Base-by-base conservation (phyloP, 805 yeast genomes). In the Starmerella khaoyaiensis region DNA sequence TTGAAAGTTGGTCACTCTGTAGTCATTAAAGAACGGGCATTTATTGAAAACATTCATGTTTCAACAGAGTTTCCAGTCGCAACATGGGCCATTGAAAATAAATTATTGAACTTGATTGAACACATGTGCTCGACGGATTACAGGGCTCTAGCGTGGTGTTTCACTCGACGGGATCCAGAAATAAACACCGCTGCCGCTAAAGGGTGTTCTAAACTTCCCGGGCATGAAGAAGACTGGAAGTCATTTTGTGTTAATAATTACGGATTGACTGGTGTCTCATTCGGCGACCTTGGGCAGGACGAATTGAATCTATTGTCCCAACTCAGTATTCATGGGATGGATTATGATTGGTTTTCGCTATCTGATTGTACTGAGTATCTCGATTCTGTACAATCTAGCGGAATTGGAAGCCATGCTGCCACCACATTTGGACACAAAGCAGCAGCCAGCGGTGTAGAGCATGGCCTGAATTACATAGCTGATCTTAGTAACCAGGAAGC, bases 151-250 rank as follows among this genome's bases (percentile, higher is more conserved):
- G 17, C 35, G 9, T 28, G 34, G 12, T 34, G 3, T 5, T 35
- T 31, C 18, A 16, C 29, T 18, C 18, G 18, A 14, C 14, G 5
- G 3, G 18, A 3, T 3, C 28, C 36, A 7, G 37, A 20, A 10
- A 37, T 42, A 17, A 41, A 40, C 15, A 36, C 39, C 19, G 46
- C 46, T 2, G 44, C 41, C 12, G 35, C 39, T 9, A 22, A 30
- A 14, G 31, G 29, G 2, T 10, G 21, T 4, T 12, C 26, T 8
- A 15, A 22, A 5, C 15, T 9, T 26, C 17, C 5, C 7, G 35
- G 15, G 12, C 33, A 31, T 18, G 33, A n/a, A 18, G n/a, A 7
- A 9, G 8, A 17, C 5, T 20, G 31, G 30, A 5, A 9, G 26
- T 8, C 21, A 10, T 26, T 42, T 25, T 24, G 22, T 4, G 31